A percentile compares a stretch with the other conserved stretches of the same genome.
Evolutionary conservation across 2,329 filamentous ascomycete species (phyloP).

Genomic region (Lachnellula willkommii): DNA sequence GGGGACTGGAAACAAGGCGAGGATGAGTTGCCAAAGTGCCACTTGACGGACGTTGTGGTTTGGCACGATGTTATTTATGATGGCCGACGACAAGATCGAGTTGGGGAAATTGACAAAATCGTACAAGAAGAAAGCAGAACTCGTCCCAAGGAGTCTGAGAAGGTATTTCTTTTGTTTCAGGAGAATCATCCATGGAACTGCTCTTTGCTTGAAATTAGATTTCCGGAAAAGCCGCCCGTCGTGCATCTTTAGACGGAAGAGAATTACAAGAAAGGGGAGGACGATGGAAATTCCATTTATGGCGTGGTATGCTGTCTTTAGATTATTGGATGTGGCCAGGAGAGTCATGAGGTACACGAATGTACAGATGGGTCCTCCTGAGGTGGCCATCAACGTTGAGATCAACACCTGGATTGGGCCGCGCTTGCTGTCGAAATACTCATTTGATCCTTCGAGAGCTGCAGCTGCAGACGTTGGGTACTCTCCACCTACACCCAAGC

Average conservation of each 20-base stretch:
- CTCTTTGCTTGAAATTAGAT: slow-evolving; percentile 30
- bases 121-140: slow-evolving; percentile 34
- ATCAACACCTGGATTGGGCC: slow-evolving; percentile 34
- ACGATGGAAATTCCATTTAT: slow-evolving; percentile 33
- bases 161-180: slow-evolving; percentile 24
- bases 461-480: slow-evolving; percentile 36
- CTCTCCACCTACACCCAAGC: slow-evolving; percentile 36
- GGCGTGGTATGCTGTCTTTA: slow-evolving; percentile 25
- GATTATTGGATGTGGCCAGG: slow-evolving; percentile 33
- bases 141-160: slow-evolving; percentile 30
- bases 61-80: slow-evolving; percentile 32
- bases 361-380: slow-evolving; percentile 31
- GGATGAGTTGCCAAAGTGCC: slow-evolving; percentile 34
- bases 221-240: slow-evolving; percentile 32
- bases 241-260: slow-evolving; percentile 33
- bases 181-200: slow-evolving; percentile 28
- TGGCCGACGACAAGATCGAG: slow-evolving; percentile 33
- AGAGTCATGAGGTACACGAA: slow-evolving; percentile 35
- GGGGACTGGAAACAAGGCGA: slow-evolving; percentile 32
- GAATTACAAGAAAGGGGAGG: slow-evolving; percentile 31
- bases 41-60: slow-evolving; percentile 32
- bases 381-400: slow-evolving; percentile 34
- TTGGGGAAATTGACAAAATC: slow-evolving; percentile 37
- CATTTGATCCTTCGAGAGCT: slow-evolving; percentile 33
- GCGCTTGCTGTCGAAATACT: slow-evolving; percentile 22